These are phyloP conservation scores for Xylariaceae sp. DNA, from an alignment of 2,329 filamentous ascomycete genomes.

Conservation along the genomic window DNA sequence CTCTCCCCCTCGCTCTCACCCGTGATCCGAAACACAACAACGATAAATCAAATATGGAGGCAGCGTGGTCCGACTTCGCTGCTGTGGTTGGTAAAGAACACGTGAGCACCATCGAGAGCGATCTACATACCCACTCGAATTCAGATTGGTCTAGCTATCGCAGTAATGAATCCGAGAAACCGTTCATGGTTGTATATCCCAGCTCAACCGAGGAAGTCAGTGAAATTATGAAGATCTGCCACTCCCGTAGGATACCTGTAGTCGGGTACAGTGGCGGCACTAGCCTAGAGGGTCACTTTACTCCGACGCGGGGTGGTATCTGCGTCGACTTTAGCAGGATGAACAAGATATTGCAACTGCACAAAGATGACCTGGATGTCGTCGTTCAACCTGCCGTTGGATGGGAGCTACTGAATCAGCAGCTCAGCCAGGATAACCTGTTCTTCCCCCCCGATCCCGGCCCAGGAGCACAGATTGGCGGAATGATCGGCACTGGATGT, in stretches of 20 bases:
- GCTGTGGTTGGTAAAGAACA: constrained; percentile 60
- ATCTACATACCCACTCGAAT: constrained; percentile 53
- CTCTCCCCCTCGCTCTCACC: constrained; percentile 51
- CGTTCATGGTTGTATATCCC: constrained; percentile 69
- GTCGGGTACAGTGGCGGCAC: constrained; percentile 74
- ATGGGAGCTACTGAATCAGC: constrained; percentile 74
- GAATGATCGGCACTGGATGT: constrained; percentile 66
- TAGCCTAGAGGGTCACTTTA: constrained; percentile 74
- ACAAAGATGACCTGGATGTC: constrained; percentile 64
- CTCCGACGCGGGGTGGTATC: constrained; percentile 67
- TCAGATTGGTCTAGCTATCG: constrained; percentile 62
- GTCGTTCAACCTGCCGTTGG: constrained; percentile 70
- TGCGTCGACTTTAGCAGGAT: constrained; percentile 74
- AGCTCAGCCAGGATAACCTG: constrained; percentile 61
- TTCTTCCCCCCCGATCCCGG: constrained; percentile 86
- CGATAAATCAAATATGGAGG: constrained; percentile 60
- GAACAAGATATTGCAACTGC: constrained; percentile 64
- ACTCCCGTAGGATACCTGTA: constrained; percentile 65
- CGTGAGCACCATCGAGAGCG: constrained; percentile 55
- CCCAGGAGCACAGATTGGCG: constrained; percentile 79
- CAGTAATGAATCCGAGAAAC: constrained; percentile 41
- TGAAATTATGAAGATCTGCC: constrained; percentile 71
- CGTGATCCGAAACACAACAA: constrained; percentile 52
- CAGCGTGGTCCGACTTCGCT: constrained; percentile 66
- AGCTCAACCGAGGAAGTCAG: constrained; percentile 70